Evolutionary conservation across 495 filamentous ascomycete genomes (phyloP), one percentile per base, ranked within the genome.

Genomic region (Pyronema domesticum): DNA sequence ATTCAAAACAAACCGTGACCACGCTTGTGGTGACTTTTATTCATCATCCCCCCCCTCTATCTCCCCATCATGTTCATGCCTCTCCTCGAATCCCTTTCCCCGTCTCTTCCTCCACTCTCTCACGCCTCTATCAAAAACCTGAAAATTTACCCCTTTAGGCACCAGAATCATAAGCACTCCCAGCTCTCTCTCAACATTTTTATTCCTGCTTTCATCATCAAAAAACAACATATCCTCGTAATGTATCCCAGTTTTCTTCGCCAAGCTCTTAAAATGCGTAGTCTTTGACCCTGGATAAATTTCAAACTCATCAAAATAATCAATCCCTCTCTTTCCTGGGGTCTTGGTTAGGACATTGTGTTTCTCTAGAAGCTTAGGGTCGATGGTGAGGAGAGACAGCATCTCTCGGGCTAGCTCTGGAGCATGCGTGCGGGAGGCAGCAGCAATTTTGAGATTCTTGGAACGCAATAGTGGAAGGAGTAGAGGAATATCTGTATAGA

Each of bases 181-280:
- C 50, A 95, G 58, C 55, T 75, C 69, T 50, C 73, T 80, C 71
- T 89, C 84, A 0, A 94, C 89, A 67, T 94, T 85, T 37, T 74
- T 70, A 66, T 98, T 98, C 56, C 89, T 71, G 45, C 74, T 69
- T 76, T 98, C 89, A 58, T 98, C 89, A 60, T 98, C 89, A 62
- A 95, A 98, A 61, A 98, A 98, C 56, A 98, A 63, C 85, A 95
- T 95, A 45, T 95, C 85, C 43, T 78, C 74, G 62, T 80, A 94
- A 46, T 69, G 68, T 14, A 85, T 63, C 46, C 79, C 78, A 19
- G 80, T 85, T 18, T 75, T 68, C 68, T 81, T 76, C 2, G 82
- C 72, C 51, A 98, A 70, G 10, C 73, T 69, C 59, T 78, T 70
- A 58, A 98, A 93, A 68, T 98, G 91, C 64, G 79, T 75, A 14